Conservation (phyloP, 805 yeast species). For the Zygotorulaspora sp. region DNA sequence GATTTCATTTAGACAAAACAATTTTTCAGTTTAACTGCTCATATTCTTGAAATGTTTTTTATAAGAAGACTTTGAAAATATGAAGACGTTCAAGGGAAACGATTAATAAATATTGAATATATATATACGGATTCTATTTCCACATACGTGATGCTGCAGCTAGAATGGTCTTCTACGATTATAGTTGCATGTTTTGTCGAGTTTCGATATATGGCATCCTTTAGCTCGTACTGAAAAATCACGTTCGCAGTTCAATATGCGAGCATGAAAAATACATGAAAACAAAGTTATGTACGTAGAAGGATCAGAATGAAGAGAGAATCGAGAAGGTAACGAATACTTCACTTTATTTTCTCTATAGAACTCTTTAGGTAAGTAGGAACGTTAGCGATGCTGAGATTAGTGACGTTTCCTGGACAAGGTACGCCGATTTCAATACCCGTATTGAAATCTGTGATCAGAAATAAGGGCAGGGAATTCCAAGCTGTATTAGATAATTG, state of each 20-base stretch:
- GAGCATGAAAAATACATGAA: not conserved
- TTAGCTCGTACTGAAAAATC: not conserved
- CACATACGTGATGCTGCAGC: too few species aligned
- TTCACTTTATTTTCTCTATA: too few species aligned
- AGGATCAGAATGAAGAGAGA: not conserved
- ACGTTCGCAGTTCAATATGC: slow-evolving; percentile 1
- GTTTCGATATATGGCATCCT: not conserved
- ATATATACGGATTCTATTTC: too few species aligned
- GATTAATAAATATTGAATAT: too few species aligned
- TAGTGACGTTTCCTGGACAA: slow-evolving; percentile 36
- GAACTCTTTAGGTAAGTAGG: too few species aligned
- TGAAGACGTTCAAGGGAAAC: too few species aligned
- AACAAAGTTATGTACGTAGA: not conserved
- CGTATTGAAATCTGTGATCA: slow-evolving; percentile 22
- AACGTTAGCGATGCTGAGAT: slow-evolving; percentile 18
- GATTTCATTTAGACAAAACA: too few species aligned
- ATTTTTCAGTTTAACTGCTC: too few species aligned
- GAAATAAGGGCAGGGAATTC: slow-evolving; percentile 22
- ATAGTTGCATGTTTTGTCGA: not conserved
- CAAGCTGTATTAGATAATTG: slow-evolving; percentile 16
- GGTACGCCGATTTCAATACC: slow-evolving; percentile 33
- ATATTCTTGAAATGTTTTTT: too few species aligned
- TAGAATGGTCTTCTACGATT: too few species aligned
- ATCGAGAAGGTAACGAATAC: too few species aligned
- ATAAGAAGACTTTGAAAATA: too few species aligned